These are phyloP conservation scores for Boletus vermiculosoides DNA, from an alignment of 768 basidiomycete genomes.

Conservation along the genomic window DNA sequence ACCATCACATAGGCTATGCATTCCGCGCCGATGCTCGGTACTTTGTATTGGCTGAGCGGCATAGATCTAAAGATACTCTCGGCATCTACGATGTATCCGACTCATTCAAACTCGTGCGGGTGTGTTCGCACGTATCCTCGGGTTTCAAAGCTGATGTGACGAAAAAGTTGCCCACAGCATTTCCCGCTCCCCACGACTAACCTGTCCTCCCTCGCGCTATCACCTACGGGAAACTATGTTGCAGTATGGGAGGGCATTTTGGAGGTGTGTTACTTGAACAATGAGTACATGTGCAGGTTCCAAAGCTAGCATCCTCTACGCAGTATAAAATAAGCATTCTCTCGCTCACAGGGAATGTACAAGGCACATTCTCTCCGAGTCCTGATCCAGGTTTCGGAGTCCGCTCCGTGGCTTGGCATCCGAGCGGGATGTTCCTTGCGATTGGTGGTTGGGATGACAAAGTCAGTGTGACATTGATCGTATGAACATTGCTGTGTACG, in stretches of 20 bases:
- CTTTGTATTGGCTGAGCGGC: constrained; percentile 83
- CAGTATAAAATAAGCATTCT: constrained; percentile 79
- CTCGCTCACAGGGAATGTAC: constrained; percentile 59
- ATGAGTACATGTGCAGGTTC: background rate
- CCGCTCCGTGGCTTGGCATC: constrained; percentile 80
- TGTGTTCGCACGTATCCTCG: constrained; percentile 28
- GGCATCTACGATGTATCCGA: constrained; percentile 79
- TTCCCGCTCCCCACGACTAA: constrained; percentile 77
- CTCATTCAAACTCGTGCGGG: constrained; percentile 70
- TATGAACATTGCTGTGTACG: constrained; percentile 1
- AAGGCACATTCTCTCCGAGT: constrained; percentile 67
- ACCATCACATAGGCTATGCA: constrained; percentile 55
- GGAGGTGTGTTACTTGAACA: constrained; percentile 53
- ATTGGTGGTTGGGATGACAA: constrained; percentile 90
- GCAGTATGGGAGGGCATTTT: constrained; percentile 83
- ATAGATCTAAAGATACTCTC: constrained; percentile 84
- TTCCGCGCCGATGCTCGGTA: constrained; percentile 82
- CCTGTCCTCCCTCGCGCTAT: constrained; percentile 67
- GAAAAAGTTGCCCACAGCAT: constrained; percentile 51
- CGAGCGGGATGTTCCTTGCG: constrained; percentile 76
- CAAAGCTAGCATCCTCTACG: background rate
- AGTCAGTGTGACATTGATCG: constrained; percentile 37
- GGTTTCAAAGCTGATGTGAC: constrained; percentile 20
- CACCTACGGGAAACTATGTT: constrained; percentile 72
- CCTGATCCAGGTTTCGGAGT: constrained; percentile 85